A percentile compares a stretch with the other conserved stretches of the same genome.
phyloP scores from a whole-genome alignment of 352 stramenopile genomes.

The Globisporangium polare region DNA sequence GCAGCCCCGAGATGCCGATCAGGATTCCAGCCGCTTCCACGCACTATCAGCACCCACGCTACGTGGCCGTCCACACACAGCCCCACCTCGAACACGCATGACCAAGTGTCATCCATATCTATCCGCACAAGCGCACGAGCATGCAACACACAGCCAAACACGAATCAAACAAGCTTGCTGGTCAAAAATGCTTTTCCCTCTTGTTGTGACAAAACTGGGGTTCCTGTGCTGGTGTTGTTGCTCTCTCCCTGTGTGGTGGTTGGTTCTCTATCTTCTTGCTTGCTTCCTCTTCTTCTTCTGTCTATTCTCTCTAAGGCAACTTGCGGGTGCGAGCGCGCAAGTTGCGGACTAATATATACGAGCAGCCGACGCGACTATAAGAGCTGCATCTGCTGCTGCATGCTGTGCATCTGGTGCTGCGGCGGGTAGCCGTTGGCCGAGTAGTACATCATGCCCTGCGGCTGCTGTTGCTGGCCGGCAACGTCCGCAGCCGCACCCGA shows the following conservation, averaged over 20 bases:
- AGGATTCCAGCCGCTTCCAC: conserved; percentile 9
- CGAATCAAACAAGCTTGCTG: not conserved
- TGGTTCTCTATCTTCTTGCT: conserved; percentile 7
- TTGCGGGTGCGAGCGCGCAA: not conserved
- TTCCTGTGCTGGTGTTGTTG: not conserved
- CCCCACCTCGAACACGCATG: too few species aligned
- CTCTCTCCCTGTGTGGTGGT: not conserved
- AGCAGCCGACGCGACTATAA: conserved; percentile 32
- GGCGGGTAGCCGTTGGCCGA: conserved; percentile 43
- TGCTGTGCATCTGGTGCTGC: conserved; percentile 73
- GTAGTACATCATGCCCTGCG: conserved; percentile 69
- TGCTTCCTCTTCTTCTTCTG: not conserved
- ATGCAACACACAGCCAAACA: not conserved
- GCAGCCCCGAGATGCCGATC: conserved; percentile 23
- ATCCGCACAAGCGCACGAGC: not conserved
- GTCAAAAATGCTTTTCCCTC: conserved; percentile 2
- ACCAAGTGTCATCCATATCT: not conserved
- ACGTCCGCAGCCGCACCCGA: conserved; percentile 21
- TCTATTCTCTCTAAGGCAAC: conserved; percentile 15
- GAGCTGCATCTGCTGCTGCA: conserved; percentile 71
- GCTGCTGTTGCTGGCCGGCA: conserved; percentile 20
- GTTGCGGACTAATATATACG: conserved; percentile 22
- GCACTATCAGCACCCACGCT: not conserved
- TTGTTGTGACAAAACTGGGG: conserved; percentile 5
- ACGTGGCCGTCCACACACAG: not conserved